Evolutionary conservation across 305 asterid genomes (phyloP).

Genomic region (Solanum hybrid): DNA sequence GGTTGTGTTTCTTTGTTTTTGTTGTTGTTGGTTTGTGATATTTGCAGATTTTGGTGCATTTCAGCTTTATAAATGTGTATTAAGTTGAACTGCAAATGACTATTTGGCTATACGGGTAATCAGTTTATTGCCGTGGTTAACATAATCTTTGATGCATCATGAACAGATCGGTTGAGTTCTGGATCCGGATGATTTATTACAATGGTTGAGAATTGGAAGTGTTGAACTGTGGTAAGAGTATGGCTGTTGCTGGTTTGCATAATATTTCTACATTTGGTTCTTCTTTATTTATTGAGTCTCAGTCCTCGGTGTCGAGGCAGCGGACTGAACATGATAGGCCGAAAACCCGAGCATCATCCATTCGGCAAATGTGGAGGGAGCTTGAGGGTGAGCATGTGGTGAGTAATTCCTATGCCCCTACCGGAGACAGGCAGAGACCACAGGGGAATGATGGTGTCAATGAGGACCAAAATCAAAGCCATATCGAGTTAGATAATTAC

Average conservation of each 20-base stretch:
- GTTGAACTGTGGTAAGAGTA: slow-evolving; percentile 9
- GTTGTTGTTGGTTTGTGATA: slow-evolving; percentile 12
- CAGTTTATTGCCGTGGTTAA: slow-evolving; percentile 6
- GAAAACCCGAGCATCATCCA: slow-evolving; percentile 56
- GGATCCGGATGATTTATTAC: slow-evolving; percentile 9
- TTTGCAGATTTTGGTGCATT: slow-evolving; percentile 23
- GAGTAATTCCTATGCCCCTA: slow-evolving; percentile 26
- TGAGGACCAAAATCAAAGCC: slow-evolving; percentile 32
- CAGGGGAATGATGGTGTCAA: slow-evolving; percentile 25
- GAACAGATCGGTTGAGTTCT: background rate
- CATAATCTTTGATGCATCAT: background rate
- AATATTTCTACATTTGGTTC: slow-evolving; percentile 50
- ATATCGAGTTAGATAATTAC: slow-evolving; percentile 19
- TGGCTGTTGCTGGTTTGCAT: slow-evolving; percentile 78
- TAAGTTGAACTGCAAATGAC: slow-evolving; percentile 7
- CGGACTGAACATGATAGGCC: slow-evolving; percentile 37
- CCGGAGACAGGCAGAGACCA: slow-evolving; percentile 24
- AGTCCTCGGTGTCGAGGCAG: slow-evolving; percentile 23
- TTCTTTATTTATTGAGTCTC: slow-evolving; percentile 53
- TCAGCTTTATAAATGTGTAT: slow-evolving; percentile 10
- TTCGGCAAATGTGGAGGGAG: slow-evolving; percentile 88
- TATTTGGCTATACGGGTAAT: slow-evolving; percentile 6
- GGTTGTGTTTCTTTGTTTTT: background rate
- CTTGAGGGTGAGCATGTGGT: slow-evolving; percentile 65
- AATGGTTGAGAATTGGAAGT: slow-evolving; percentile 3